Percentiles rank a stretch among this genome's conserved stretches.
Evolutionary conservation across 2,329 filamentous ascomycete species (phyloP).

Genomic region (Pseudopyricularia javanii): DNA sequence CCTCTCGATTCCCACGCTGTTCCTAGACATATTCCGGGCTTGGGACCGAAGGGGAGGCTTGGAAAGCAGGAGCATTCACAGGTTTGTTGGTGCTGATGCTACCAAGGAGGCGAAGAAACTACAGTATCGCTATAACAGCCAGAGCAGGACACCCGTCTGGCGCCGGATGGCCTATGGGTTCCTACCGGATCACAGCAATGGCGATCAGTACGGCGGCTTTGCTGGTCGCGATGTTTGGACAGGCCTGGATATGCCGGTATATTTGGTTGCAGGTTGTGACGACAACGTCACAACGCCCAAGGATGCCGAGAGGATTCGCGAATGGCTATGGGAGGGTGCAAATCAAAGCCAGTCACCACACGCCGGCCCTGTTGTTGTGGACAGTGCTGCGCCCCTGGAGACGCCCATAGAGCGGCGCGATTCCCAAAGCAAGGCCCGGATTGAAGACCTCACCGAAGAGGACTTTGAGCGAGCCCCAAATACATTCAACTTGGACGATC

Average conservation of each 20-base stretch:
- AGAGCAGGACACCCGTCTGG: slow-evolving; percentile 74
- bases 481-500: slow-evolving; percentile 4
- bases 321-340: not conserved
- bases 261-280: slow-evolving; percentile 64
- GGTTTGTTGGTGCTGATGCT: slow-evolving; percentile 60
- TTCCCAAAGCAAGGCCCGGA: not conserved
- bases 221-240: slow-evolving; percentile 62
- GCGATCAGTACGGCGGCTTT: slow-evolving; percentile 46
- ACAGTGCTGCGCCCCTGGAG: slow-evolving; percentile 1
- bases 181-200: slow-evolving; percentile 46
- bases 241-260: slow-evolving; percentile 59
- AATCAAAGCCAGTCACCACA: not conserved
- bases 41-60: slow-evolving; percentile 72
- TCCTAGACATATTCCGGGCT: slow-evolving; percentile 66
- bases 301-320: slow-evolving; percentile 22
- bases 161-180: slow-evolving; percentile 66
- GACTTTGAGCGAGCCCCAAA: slow-evolving; percentile 18
- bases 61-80: slow-evolving; percentile 63
- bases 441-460: slow-evolving; percentile 7
- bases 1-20: slow-evolving; percentile 53
- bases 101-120: slow-evolving; percentile 54
- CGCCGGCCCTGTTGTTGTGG: not conserved
- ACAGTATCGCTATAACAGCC: slow-evolving; percentile 66
- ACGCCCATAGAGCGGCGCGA: not conserved
- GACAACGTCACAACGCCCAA: slow-evolving; percentile 52